Evolutionary conservation across 1,284 basidiomycete genomes (phyloP).

Genomic region (Cerioporus squamosus): DNA sequence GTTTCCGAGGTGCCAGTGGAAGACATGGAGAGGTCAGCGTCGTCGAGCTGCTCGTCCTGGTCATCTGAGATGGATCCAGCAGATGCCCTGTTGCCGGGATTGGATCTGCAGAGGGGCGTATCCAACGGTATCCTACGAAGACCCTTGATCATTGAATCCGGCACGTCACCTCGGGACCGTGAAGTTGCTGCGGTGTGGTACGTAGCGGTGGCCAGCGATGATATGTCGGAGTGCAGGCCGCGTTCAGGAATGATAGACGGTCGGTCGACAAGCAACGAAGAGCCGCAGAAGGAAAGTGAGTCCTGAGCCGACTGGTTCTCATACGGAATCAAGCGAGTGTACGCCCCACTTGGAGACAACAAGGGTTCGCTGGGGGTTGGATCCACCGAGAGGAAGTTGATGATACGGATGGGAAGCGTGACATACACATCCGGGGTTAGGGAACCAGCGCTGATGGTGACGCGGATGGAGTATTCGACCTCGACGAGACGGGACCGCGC

Average conservation of each 20-base stretch:
- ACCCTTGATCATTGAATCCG: conserved; percentile 3
- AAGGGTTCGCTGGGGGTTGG: conserved; percentile 58
- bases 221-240: too few relatives aligned
- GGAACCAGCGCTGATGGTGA: conserved; percentile 69
- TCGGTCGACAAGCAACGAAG: background rate
- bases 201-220: too few relatives aligned
- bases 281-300: background rate
- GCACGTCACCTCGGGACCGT: background rate
- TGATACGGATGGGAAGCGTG: conserved; percentile 72
- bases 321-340: conserved; percentile 20
- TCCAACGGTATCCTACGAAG: background rate
- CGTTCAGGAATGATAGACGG: too few relatives aligned
- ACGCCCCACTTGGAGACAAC: conserved; percentile 28
- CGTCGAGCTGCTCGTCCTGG: background rate
- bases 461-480: conserved; percentile 77
- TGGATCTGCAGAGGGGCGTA: conserved; percentile 4
- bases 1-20: conserved; percentile 10
- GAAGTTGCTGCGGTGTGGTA: background rate
- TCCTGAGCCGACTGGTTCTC: background rate
- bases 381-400: conserved; percentile 84
- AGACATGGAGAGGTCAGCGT: background rate
- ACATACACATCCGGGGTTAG: conserved; percentile 70
- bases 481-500: conserved; percentile 79
- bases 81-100: too few relatives aligned
- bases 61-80: background rate